Base-by-base conservation (phyloP, 371 early-diverging fungal species). In the Apophysomyces trapeziformis region DNA sequence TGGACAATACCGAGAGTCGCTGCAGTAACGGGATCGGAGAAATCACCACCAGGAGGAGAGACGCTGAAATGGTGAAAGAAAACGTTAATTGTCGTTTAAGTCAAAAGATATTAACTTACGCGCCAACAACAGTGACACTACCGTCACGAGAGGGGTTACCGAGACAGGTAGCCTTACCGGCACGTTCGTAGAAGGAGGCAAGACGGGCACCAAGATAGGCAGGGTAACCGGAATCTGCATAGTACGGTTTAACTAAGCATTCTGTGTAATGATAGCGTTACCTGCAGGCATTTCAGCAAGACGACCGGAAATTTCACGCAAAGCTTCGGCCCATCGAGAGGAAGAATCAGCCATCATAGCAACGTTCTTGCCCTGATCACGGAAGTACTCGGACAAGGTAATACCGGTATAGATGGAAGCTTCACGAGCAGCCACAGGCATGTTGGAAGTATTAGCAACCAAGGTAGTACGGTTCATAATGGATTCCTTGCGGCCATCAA, bases 301-400 rank as follows among this genome's bases (percentile, higher is more conserved):
- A 85, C 99, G 95, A 80, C 99, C 99, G 21, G 99, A 99, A 83
- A 99, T 99, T 87, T 99, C 99, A 89, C 99, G 94, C 72, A 99
- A 87, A 39, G 99, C 99, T 85, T 99, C 99, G 63, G 99, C 99
- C 99, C 99, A 99, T 64, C 99, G 94, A 37, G 99, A 99, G 39
- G 99, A 99, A 6, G 99, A 99, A 85, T 99, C 99, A 21, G 99
- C 99, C 99, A 99, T 99, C 99, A 99, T 99, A 65, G 99, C 95
- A 32, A 99, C 99, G 80, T 99, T 93, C 89, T 94, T 95, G 74
- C 99, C 99, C 84, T 98, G 99, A 83, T 99, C 99, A 87, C 99
- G 95, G 95, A 99, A 99, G 88, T 99, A 99, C 86, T 99, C 99
- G 41, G 99, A 96, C n/a, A 99, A 87, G 0, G 99, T 99, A 75